These are phyloP conservation scores for Gardenia jasminoides DNA, from an alignment of 257 asterid species.

Conservation along the genomic window DNA sequence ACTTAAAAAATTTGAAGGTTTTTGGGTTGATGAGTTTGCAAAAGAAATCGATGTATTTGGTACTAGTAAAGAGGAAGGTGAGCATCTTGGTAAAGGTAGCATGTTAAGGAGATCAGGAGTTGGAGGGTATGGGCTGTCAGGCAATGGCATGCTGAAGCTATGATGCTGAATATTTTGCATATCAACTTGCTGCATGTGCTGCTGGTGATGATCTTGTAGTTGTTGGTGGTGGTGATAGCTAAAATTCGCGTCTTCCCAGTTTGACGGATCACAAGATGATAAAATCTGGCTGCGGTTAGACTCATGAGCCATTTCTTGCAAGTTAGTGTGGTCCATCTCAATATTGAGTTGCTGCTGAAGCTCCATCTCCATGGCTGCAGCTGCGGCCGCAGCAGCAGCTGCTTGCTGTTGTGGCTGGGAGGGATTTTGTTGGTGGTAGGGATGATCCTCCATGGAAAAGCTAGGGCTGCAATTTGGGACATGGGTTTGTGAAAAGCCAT, in stretches of 20 bases:
- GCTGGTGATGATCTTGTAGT: slow-evolving; percentile 12
- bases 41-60: slow-evolving; percentile 48
- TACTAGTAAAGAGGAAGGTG: slow-evolving; percentile 38
- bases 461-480: slow-evolving; percentile 29
- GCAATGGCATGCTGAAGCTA: slow-evolving; percentile 25
- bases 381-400: slow-evolving; percentile 18
- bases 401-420: slow-evolving; percentile 10
- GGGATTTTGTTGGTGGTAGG: slow-evolving; percentile 13
- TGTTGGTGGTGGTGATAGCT: slow-evolving; percentile 21
- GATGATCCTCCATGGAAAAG: slow-evolving; percentile 48
- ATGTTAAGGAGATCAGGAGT: slow-evolving; percentile 63
- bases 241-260: slow-evolving; percentile 52
- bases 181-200: slow-evolving; percentile 24
- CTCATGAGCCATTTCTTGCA: slow-evolving; percentile 34
- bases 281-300: slow-evolving; percentile 13
- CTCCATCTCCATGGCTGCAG: slow-evolving; percentile 60
- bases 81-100: slow-evolving; percentile 59
- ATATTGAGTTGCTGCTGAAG: slow-evolving; percentile 50
- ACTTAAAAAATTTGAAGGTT: slow-evolving; percentile 42
- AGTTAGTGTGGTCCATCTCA: slow-evolving; percentile 37
- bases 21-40: slow-evolving; percentile 29
- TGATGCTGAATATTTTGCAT: slow-evolving; percentile 33
- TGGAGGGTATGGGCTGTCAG: slow-evolving; percentile 33
- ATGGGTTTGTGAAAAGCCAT: slow-evolving; percentile 47
- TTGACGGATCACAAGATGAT: slow-evolving; percentile 30